These are phyloP conservation scores for Stagonosporopsis tanaceti DNA, from an alignment of 2,329 filamentous ascomycete genomes.

Conservation along the genomic window DNA sequence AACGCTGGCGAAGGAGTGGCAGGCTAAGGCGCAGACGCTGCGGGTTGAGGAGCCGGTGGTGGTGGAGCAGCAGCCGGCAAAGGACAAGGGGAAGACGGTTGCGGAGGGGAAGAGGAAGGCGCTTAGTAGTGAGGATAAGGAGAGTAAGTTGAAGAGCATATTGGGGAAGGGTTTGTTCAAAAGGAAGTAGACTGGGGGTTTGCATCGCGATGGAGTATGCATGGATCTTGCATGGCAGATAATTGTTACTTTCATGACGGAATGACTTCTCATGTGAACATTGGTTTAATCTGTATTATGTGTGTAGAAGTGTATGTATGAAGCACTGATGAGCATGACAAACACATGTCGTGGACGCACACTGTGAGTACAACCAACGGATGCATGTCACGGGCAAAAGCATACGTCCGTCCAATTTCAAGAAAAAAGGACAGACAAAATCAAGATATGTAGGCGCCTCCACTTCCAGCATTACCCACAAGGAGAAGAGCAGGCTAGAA, in stretches of 20 bases:
- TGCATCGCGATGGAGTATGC: slow-evolving; percentile 9
- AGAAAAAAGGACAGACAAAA: too few relatives aligned
- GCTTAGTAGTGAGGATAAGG: slow-evolving; percentile 47
- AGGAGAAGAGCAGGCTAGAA: slow-evolving; percentile 28
- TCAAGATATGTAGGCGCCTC: slow-evolving; percentile 37
- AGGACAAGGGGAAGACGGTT: slow-evolving; percentile 26
- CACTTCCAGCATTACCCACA: slow-evolving; percentile 31
- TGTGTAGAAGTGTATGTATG: neutral
- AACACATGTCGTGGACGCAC: neutral
- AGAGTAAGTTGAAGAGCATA: slow-evolving; percentile 51
- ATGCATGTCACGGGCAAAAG: too few relatives aligned
- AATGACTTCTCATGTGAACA: neutral
- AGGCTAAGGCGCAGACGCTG: slow-evolving; percentile 70
- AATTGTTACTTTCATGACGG: neutral
- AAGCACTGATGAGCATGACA: neutral
- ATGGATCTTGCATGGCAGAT: too few relatives aligned
- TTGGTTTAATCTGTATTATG: neutral
- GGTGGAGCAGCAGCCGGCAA: slow-evolving; percentile 17
- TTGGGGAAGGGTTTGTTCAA: slow-evolving; percentile 48
- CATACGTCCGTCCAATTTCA: too few relatives aligned
- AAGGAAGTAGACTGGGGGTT: slow-evolving; percentile 31
- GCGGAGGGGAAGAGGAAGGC: slow-evolving; percentile 45
- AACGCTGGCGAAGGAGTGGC: slow-evolving; percentile 67
- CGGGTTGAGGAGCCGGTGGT: slow-evolving; percentile 65
- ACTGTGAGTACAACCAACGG: too few relatives aligned